phyloP scores from a whole-genome alignment of 2,329 filamentous ascomycete genomes.

The Chaetomium globosum region DNA sequence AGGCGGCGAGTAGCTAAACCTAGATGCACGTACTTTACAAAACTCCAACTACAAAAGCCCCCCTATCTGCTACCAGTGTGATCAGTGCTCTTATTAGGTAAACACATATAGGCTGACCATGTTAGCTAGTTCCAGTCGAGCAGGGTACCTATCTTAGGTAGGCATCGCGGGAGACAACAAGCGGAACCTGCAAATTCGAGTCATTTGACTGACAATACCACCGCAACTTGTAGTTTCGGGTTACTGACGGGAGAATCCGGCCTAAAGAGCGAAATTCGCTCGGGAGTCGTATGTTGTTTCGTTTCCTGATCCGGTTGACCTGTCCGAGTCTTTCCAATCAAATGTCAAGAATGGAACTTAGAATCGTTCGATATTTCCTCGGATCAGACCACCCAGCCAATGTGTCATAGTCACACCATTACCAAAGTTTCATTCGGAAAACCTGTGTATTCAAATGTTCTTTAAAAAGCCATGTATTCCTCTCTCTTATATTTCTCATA shows the following conservation, averaged over 20 bases:
- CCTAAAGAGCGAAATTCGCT: neutral
- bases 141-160: too few relatives aligned
- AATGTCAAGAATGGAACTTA: neutral
- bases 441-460: neutral
- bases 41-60: too few relatives aligned
- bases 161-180: too few relatives aligned
- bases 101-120: too few relatives aligned
- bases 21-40: too few relatives aligned
- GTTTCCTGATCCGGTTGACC: slow-evolving; percentile 1
- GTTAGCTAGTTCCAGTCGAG: too few relatives aligned
- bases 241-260: neutral
- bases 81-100: too few relatives aligned
- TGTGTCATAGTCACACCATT: slow-evolving; percentile 30
- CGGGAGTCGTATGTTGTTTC: neutral
- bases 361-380: slow-evolving; percentile 23
- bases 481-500: neutral
- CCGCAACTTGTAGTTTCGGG: too few relatives aligned
- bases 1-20: too few relatives aligned
- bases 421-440: neutral
- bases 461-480: slow-evolving; percentile 20
- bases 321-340: slow-evolving; percentile 18
- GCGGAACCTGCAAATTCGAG: too few relatives aligned
- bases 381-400: slow-evolving; percentile 31
- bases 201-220: too few relatives aligned
- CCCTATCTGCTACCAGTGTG: too few relatives aligned